Evolutionary conservation across 306 rosid genomes (phyloP).

Genomic region (Dalbergia oliveri): DNA sequence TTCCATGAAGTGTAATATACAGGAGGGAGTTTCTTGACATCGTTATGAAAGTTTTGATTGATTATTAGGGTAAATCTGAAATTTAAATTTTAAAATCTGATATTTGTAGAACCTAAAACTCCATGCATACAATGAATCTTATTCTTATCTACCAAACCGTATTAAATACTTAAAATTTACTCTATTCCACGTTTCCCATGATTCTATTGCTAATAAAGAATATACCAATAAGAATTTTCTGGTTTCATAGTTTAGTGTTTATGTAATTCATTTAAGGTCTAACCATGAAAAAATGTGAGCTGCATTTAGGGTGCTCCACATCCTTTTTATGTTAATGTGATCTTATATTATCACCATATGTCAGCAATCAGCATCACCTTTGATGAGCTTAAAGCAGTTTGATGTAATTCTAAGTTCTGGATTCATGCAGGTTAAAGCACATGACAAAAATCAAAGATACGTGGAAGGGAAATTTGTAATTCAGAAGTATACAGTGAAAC

Average conservation of each 20-base stretch:
- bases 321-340: not conserved
- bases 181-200: not conserved
- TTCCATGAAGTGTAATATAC: conserved; percentile 3
- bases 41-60: conserved; percentile 20
- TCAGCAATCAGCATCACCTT: not conserved
- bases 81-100: not conserved
- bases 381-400: conserved; percentile 3
- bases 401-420: conserved; percentile 20
- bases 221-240: not conserved
- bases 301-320: not conserved
- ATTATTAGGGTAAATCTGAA: conserved; percentile 19
- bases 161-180: conserved; percentile 12
- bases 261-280: not conserved
- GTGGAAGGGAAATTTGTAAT: conserved; percentile 92
- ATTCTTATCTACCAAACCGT: conserved; percentile 2
- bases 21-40: not conserved
- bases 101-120: not conserved
- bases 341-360: not conserved
- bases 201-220: conserved; percentile 24
- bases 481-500: conserved; percentile 61
- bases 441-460: conserved; percentile 73
- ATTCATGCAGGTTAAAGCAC: conserved; percentile 69
- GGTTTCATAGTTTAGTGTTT: not conserved
- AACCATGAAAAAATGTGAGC: not conserved
- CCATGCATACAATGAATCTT: not conserved